Conservation (phyloP, 2,329 filamentous ascomycete species). For the Colletotrichum incanum region DNA sequence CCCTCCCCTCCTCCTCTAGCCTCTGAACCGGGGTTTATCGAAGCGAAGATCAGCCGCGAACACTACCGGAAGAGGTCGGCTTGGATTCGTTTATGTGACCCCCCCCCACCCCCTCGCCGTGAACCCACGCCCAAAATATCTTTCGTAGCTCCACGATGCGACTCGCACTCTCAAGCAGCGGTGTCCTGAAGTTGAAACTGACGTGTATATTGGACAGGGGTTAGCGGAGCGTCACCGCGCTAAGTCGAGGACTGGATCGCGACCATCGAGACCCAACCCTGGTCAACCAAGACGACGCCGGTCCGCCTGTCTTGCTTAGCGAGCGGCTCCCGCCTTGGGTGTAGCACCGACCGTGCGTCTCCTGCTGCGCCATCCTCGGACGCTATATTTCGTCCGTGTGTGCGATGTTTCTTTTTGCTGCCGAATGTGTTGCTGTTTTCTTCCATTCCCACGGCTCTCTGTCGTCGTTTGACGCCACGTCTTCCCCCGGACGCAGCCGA, state of each 20-base stretch:
- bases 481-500: conserved; percentile 26
- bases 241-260: conserved; percentile 25
- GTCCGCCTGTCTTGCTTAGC: conserved; percentile 41
- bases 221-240: conserved; percentile 26
- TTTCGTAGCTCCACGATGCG: conserved; percentile 31
- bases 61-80: conserved; percentile 8
- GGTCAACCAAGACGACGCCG: conserved; percentile 26
- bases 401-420: conserved; percentile 11
- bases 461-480: conserved; percentile 31
- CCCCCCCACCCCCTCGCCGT: not conserved
- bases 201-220: conserved; percentile 40
- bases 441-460: conserved; percentile 22
- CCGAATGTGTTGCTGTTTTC: conserved; percentile 29
- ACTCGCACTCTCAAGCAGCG: conserved; percentile 30
- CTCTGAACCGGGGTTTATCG: not conserved
- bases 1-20: not conserved
- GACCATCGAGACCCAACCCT: conserved; percentile 6
- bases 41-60: conserved; percentile 38
- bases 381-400: conserved; percentile 20
- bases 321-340: conserved; percentile 38
- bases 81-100: conserved; percentile 2
- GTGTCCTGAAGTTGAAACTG: conserved; percentile 44
- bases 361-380: conserved; percentile 24
- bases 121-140: conserved; percentile 33
- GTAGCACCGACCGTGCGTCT: conserved; percentile 30